These are phyloP conservation scores for Septoria linicola DNA, from an alignment of 2,329 filamentous ascomycete species.

Conservation along the genomic window DNA sequence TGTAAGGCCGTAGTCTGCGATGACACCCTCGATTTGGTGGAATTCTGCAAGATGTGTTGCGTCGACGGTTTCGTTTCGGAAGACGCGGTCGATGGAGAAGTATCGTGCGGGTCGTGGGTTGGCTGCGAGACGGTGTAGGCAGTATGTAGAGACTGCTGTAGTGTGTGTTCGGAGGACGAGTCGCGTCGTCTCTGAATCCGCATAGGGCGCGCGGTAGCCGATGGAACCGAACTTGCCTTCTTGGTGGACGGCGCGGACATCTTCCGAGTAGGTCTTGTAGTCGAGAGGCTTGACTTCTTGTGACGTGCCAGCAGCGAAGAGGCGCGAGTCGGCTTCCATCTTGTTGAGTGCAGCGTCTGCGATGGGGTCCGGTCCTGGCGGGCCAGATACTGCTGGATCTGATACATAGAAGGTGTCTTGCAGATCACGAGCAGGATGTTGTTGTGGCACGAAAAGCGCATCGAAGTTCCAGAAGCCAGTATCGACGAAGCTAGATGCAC, in stretches of 20 bases:
- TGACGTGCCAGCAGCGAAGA: slow-evolving; percentile 48
- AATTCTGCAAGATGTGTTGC: slow-evolving; percentile 97
- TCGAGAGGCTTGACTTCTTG: slow-evolving; percentile 48
- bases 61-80: slow-evolving; percentile 96
- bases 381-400: slow-evolving; percentile 75
- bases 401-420: slow-evolving; percentile 99
- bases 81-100: slow-evolving; percentile 98
- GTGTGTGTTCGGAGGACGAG: slow-evolving; percentile 95
- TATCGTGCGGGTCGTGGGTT: slow-evolving; percentile 86
- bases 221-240: slow-evolving; percentile 90
- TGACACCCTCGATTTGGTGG: slow-evolving; percentile 97
- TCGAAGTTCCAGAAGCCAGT: slow-evolving; percentile 99
- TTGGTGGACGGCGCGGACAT: slow-evolving; percentile 83
- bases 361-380: slow-evolving; percentile 57
- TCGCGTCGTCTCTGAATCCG: slow-evolving; percentile 77
- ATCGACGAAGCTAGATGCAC: slow-evolving; percentile 69
- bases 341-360: slow-evolving; percentile 49
- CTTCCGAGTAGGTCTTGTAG: slow-evolving; percentile 84
- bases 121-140: slow-evolving; percentile 84
- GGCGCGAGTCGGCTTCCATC: slow-evolving; percentile 48
- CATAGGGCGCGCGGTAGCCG: slow-evolving; percentile 94
- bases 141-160: slow-evolving; percentile 84
- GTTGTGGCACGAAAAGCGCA: slow-evolving; percentile 91
- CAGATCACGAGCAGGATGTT: slow-evolving; percentile 93
- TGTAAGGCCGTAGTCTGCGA: slow-evolving; percentile 91